Conservation (phyloP, 1,284 basidiomycete genomes). For the Ceratobasidium sp. region DNA sequence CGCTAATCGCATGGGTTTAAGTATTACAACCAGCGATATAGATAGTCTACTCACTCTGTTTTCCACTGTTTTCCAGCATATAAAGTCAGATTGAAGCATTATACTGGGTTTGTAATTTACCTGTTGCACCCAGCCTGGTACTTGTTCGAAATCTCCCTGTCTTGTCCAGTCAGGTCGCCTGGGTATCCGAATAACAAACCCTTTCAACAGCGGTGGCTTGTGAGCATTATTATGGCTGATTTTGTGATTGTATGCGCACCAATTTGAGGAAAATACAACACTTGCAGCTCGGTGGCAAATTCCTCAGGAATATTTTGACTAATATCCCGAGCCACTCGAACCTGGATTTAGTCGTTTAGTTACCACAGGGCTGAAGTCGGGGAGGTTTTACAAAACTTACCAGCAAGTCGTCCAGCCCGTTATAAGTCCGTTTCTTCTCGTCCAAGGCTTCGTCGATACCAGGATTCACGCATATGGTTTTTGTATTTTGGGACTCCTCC, state of each 20-base stretch:
- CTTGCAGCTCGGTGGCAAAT: conserved; percentile 78
- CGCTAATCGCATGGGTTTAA: conserved; percentile 62
- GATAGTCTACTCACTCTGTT: conserved; percentile 71
- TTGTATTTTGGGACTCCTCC: conserved; percentile 81
- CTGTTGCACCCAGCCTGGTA: conserved; percentile 86
- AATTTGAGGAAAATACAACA: conserved; percentile 95
- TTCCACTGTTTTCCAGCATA: conserved; percentile 71
- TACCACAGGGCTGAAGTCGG: background rate
- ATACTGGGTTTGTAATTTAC: conserved; percentile 57
- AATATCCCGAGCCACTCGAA: conserved; percentile 66
- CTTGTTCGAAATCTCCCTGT: conserved; percentile 68
- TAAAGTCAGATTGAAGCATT: conserved; percentile 9
- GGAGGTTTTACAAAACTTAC: conserved; percentile 62
- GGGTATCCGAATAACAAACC: conserved; percentile 83
- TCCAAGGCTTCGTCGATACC: conserved; percentile 89
- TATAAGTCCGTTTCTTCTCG: conserved; percentile 82
- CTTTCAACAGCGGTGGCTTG: conserved; percentile 58
- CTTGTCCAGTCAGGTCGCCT: conserved; percentile 79
- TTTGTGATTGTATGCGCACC: conserved; percentile 63
- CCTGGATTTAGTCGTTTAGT: conserved; percentile 54
- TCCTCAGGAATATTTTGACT: conserved; percentile 62
- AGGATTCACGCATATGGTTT: conserved; percentile 79
- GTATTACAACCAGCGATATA: background rate
- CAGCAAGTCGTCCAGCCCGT: conserved; percentile 84
- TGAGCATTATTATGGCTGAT: background rate